phyloP scores from a whole-genome alignment of 2,329 filamentous ascomycete species.

The Diaporthe vaccinii region DNA sequence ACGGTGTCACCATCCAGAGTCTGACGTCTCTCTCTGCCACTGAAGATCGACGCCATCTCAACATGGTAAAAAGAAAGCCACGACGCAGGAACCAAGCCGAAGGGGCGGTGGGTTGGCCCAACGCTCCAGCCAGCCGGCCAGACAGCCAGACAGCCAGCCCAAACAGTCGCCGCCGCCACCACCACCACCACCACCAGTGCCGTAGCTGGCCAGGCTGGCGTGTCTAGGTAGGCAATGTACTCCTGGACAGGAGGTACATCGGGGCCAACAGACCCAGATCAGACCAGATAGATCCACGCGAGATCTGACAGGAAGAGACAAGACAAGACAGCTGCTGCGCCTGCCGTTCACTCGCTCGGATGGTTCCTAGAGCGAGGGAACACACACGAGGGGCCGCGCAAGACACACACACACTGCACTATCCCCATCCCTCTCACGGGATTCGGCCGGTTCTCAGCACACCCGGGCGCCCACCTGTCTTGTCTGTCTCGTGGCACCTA shows the following conservation, averaged over 20 bases:
- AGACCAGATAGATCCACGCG: neutral
- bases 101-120: neutral
- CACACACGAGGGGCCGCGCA: constrained; percentile 19
- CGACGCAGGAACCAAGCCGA: neutral
- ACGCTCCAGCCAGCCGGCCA: constrained; percentile 5
- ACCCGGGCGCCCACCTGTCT: constrained; percentile 19
- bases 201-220: neutral
- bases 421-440: neutral
- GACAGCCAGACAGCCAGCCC: neutral
- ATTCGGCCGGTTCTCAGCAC: constrained; percentile 5
- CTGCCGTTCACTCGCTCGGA: neutral
- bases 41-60: constrained; percentile 8
- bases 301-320: constrained; percentile 3
- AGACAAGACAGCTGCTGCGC: neutral
- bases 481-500: neutral
- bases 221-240: neutral
- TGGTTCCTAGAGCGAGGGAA: constrained; percentile 4
- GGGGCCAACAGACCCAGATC: neutral
- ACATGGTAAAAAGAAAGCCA: neutral
- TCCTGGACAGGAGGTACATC: constrained; percentile 16
- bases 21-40: constrained; percentile 10
- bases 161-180: constrained; percentile 26
- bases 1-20: neutral
- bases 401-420: neutral
- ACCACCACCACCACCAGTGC: neutral